Conservation (phyloP, 306 rosid species). For the Prosopis cineraria region DNA sequence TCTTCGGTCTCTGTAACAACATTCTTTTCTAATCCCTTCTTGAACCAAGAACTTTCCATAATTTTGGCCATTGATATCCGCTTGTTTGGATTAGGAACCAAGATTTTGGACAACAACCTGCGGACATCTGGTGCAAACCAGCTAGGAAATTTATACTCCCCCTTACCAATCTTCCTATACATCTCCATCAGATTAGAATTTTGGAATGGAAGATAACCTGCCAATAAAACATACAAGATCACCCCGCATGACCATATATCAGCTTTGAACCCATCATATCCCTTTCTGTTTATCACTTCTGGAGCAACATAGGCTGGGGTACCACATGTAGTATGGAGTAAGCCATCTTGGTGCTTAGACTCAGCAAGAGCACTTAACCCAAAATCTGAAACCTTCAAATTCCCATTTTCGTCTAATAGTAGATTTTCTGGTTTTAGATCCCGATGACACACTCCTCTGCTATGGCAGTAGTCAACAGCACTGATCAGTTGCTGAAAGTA, state of each 20-base stretch:
- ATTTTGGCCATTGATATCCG: slow-evolving; percentile 75
- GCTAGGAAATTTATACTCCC: slow-evolving; percentile 78
- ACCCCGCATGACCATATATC: slow-evolving; percentile 99
- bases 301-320: slow-evolving; percentile 98
- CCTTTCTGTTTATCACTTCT: slow-evolving; percentile 84
- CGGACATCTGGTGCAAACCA: slow-evolving; percentile 86
- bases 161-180: slow-evolving; percentile 83
- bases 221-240: slow-evolving; percentile 82
- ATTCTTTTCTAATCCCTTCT: slow-evolving; percentile 56
- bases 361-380: slow-evolving; percentile 90
- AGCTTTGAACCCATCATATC: slow-evolving; percentile 89
- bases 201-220: slow-evolving; percentile 92
- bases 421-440: slow-evolving; percentile 95
- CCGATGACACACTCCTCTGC: slow-evolving; percentile 86
- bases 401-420: slow-evolving; percentile 86
- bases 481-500: slow-evolving; percentile 87
- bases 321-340: slow-evolving; percentile 95
- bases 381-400: slow-evolving; percentile 89
- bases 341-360: slow-evolving; percentile 78
- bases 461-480: slow-evolving; percentile 94
- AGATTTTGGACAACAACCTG: slow-evolving; percentile 65
- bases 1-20: slow-evolving; percentile 25
- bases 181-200: slow-evolving; percentile 90
- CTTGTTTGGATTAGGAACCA: slow-evolving; percentile 80
- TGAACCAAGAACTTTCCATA: slow-evolving; percentile 77